Conservation (phyloP, 73 alveolate genomes). For the Tetrahymena borealis region DNA sequence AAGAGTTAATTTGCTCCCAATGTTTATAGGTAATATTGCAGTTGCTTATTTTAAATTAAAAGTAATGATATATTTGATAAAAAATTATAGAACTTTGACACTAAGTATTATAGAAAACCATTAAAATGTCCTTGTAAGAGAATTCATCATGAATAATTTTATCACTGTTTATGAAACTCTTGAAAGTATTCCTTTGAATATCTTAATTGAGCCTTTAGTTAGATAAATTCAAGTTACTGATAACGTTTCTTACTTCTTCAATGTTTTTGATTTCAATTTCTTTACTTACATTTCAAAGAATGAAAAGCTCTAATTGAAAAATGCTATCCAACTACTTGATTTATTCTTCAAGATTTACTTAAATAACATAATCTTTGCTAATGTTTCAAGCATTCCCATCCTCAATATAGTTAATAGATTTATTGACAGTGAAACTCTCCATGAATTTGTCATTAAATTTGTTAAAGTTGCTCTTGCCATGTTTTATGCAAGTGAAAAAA, state of each 20-base stretch:
- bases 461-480: slow-evolving; percentile 55
- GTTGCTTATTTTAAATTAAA: slow-evolving; percentile 58
- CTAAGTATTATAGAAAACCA: slow-evolving; percentile 92
- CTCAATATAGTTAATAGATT: slow-evolving; percentile 58
- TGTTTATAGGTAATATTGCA: background rate
- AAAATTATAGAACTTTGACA: slow-evolving; percentile 49
- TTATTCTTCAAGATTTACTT: slow-evolving; percentile 86
- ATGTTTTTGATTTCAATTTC: slow-evolving; percentile 89
- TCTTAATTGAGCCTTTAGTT: slow-evolving; percentile 88
- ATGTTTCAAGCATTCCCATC: slow-evolving; percentile 63
- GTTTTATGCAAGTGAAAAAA: slow-evolving; percentile 58
- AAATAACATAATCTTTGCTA: slow-evolving; percentile 54
- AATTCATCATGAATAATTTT: slow-evolving; percentile 81
- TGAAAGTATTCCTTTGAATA: slow-evolving; percentile 88
- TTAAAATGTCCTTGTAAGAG: slow-evolving; percentile 75
- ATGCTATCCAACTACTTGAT: slow-evolving; percentile 82
- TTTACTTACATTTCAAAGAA: slow-evolving; percentile 84
- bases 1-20: slow-evolving; percentile 90
- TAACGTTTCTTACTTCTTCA: slow-evolving; percentile 75
- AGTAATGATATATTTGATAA: too few species aligned
- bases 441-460: slow-evolving; percentile 70
- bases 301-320: slow-evolving; percentile 80
- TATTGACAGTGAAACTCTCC: slow-evolving; percentile 45
- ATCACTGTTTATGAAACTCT: slow-evolving; percentile 59
- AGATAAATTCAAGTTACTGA: slow-evolving; percentile 77